Base-by-base conservation (phyloP, 148 eudicot genomes). In the Rhododendron henanense region DNA sequence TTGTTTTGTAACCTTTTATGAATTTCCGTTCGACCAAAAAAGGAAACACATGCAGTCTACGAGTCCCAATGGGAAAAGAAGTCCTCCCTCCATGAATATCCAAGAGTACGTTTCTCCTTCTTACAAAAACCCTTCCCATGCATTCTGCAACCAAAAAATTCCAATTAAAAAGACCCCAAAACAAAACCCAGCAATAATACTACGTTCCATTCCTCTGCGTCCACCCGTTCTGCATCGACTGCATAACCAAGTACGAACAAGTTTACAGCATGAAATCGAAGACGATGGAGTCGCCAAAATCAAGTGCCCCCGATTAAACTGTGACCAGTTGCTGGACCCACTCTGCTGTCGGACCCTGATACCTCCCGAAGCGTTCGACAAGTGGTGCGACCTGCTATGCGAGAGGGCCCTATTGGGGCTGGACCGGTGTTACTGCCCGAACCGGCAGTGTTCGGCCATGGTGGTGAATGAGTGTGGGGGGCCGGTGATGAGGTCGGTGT, bases 391-490 rank as follows among this genome's bases (percentile, higher is more conserved):
- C 10, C 11, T 47, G 9, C 50, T 9, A 41, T 41, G 50, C 50
- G 2, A 47, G 50, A 9, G 10, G 11, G 11, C 11, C 50, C 50
- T 47, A 2, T 9, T 47, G 50, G 50, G 50, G 50, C 50, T 47
- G 10, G 88, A 61, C 14, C 77, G 73, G 84, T 90, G 92, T 37
- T 91, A 91, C 41, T 91, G 93, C 71, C 93, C 92, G 14, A 81
- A 91, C 82, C 23, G 84, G 61, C 82, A 81, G 1, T 90, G 93
- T 33, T 33, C 35, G 18, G 90, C 69, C 16, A 8, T 90, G 88
- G 82, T 91, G 10, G 41, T 90, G 87, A 90, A 86, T 37, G 93
- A 91, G 90, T 61, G 91, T n/a, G n/a, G 89, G 5, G 89, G 88
- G 78, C 65, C 6, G 85, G 86, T 85, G 78, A 87, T 45, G 81